Evolutionary conservation across 306 rosid species (phyloP).

Genomic region (Quillaja saponaria): DNA sequence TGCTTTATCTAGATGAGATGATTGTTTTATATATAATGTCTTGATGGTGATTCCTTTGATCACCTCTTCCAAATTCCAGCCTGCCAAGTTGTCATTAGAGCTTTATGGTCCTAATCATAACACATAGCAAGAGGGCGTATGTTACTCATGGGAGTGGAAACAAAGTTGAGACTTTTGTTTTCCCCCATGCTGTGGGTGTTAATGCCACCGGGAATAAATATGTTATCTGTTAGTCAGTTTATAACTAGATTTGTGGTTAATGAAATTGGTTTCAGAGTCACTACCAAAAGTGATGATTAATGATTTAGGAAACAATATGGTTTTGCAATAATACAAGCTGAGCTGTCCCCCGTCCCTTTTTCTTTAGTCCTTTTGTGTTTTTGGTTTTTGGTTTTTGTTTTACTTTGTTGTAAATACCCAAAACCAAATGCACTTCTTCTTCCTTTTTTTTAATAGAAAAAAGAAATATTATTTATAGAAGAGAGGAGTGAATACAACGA

Average conservation of each 20-base stretch:
- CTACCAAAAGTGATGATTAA: no score
- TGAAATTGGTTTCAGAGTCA: no score
- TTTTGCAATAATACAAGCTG: neutral
- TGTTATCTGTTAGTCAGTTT: no score
- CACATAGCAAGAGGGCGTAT: neutral
- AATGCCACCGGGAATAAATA: conserved; percentile 1
- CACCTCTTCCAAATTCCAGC: neutral
- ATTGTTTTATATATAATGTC: conserved; percentile 5
- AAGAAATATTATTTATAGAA: no score
- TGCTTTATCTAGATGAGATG: conserved; percentile 6
- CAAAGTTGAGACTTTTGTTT: no score
- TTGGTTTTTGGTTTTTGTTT: neutral
- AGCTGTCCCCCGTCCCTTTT: no score
- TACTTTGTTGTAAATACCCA: conserved; percentile 20
- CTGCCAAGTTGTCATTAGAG: neutral
- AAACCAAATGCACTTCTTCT: conserved; percentile 10
- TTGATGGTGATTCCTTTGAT: neutral
- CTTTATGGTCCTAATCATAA: conserved; percentile 4
- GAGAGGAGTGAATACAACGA: no score
- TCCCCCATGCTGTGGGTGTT: neutral
- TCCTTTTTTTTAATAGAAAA: no score
- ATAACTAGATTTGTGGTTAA: no score
- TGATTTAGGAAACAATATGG: no score
- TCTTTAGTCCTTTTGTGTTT: neutral
- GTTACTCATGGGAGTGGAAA: neutral